phyloP scores from a whole-genome alignment of 306 rosid species.

The Astragalus glycyphyllos region DNA sequence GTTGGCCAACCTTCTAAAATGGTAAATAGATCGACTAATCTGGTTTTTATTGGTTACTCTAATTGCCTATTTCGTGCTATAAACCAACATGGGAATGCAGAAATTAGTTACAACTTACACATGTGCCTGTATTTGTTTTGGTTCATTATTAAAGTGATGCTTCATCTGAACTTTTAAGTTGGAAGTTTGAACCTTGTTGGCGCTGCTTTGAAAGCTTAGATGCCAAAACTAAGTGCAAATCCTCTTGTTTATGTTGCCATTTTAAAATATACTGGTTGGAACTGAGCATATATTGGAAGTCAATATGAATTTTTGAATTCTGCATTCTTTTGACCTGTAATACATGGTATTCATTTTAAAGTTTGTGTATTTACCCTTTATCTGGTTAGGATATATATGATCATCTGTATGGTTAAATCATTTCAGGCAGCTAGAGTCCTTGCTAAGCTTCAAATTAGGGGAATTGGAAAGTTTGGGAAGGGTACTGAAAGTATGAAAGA shows the following conservation, averaged over 20 bases:
- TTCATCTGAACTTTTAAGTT: slow-evolving; percentile 13
- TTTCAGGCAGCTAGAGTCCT: slow-evolving; percentile 67
- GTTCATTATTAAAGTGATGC: slow-evolving; percentile 12
- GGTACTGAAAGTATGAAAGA: slow-evolving; percentile 41
- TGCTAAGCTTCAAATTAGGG: slow-evolving; percentile 55
- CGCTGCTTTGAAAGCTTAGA: slow-evolving; percentile 27
- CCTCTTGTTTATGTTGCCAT: slow-evolving; percentile 2
- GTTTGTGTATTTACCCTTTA: neutral
- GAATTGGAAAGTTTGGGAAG: slow-evolving; percentile 48
- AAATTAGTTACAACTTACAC: slow-evolving; percentile 15
- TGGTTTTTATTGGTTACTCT: slow-evolving; percentile 28
- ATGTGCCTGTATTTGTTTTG: slow-evolving; percentile 29
- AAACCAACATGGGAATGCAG: slow-evolving; percentile 5
- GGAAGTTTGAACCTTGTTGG: slow-evolving; percentile 20
- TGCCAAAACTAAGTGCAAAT: slow-evolving; percentile 12
- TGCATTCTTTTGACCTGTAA: slow-evolving; percentile 16
- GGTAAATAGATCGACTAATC: slow-evolving; percentile 38
- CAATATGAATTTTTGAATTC: slow-evolving; percentile 22
- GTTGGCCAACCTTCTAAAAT: slow-evolving; percentile 46
- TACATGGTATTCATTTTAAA: slow-evolving; percentile 23
- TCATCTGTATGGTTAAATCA: slow-evolving; percentile 41
- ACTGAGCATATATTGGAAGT: slow-evolving; percentile 25
- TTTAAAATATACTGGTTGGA: slow-evolving; percentile 10
- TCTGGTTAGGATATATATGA: slow-evolving; percentile 35
- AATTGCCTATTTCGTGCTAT: neutral